Conservation (phyloP, 164 flowering plant genomes). For the Liriodendron chinense region DNA sequence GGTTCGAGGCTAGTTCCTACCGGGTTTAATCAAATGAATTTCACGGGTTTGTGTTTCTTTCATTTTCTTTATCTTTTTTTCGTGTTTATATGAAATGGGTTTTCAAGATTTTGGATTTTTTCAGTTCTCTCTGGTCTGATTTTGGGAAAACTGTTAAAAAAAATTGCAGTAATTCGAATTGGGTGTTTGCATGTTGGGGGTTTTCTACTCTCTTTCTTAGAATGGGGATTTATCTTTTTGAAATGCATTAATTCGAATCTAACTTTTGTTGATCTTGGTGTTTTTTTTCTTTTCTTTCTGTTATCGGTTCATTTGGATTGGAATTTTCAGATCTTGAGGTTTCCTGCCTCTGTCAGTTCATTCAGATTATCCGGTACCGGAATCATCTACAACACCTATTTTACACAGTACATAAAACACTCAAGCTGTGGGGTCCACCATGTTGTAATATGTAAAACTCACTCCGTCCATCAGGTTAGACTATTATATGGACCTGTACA, state of each 20-base stretch:
- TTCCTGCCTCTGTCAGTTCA: background rate
- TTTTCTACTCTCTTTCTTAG: background rate
- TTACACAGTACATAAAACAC: no score
- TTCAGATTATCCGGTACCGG: background rate
- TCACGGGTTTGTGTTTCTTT: slow-evolving; percentile 35
- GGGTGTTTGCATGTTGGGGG: background rate
- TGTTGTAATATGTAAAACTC: background rate
- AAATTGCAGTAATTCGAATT: background rate
- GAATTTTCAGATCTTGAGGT: background rate
- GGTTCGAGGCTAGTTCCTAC: slow-evolving; percentile 48
- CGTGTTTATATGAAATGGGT: background rate
- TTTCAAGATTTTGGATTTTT: slow-evolving; percentile 5
- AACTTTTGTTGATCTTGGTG: background rate
- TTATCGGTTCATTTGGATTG: no score
- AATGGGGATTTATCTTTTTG: background rate
- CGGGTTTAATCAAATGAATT: slow-evolving; percentile 41
- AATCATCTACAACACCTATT: background rate
- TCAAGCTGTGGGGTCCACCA: no score
- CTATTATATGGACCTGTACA: background rate
- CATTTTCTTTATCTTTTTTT: background rate
- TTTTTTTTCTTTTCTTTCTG: background rate
- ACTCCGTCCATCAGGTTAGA: background rate
- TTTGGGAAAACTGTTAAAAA: background rate
- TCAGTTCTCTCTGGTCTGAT: background rate
- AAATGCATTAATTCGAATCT: background rate